Evolutionary conservation across 2,329 filamentous ascomycete species (phyloP).

Genomic region (Monilinia fructicola): DNA sequence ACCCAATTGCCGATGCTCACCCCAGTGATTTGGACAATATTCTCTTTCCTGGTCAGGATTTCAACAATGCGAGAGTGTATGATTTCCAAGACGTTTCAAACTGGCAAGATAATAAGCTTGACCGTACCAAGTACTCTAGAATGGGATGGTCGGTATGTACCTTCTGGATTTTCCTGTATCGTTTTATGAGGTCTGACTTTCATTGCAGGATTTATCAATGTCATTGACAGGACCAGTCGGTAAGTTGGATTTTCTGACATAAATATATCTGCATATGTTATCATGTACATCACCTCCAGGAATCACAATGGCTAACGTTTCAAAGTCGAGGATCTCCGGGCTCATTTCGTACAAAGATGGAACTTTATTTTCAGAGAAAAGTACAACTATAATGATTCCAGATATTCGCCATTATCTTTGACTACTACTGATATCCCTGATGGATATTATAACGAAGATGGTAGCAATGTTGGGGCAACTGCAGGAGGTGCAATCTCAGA

Average conservation of each 20-base stretch:
- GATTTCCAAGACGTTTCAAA: slow-evolving; percentile 75
- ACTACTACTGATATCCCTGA: slow-evolving; percentile 29
- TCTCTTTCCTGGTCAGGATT: slow-evolving; percentile 87
- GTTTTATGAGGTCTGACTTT: neutral
- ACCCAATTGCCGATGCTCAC: slow-evolving; percentile 74
- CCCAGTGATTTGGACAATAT: slow-evolving; percentile 73
- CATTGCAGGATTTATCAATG: slow-evolving; percentile 65
- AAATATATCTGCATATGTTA: neutral
- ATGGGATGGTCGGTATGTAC: slow-evolving; percentile 77
- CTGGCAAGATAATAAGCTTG: slow-evolving; percentile 84
- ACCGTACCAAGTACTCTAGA: slow-evolving; percentile 73
- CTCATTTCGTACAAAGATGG: slow-evolving; percentile 84
- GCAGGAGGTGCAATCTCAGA: slow-evolving; percentile 22
- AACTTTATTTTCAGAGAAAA: slow-evolving; percentile 88
- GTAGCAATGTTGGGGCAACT: slow-evolving; percentile 26
- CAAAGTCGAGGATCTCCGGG: slow-evolving; percentile 65
- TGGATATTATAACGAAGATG: slow-evolving; percentile 35
- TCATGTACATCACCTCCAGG: slow-evolving; percentile 42
- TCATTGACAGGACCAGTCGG: slow-evolving; percentile 61
- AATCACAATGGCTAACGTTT: slow-evolving; percentile 38
- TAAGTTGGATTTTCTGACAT: neutral
- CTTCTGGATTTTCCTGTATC: neutral
- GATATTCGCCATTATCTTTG: slow-evolving; percentile 42
- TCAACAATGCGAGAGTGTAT: slow-evolving; percentile 83
- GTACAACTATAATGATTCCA: slow-evolving; percentile 56